Conservation (phyloP, 2,329 filamentous ascomycete species). For the Exophiala oligosperma region DNA sequence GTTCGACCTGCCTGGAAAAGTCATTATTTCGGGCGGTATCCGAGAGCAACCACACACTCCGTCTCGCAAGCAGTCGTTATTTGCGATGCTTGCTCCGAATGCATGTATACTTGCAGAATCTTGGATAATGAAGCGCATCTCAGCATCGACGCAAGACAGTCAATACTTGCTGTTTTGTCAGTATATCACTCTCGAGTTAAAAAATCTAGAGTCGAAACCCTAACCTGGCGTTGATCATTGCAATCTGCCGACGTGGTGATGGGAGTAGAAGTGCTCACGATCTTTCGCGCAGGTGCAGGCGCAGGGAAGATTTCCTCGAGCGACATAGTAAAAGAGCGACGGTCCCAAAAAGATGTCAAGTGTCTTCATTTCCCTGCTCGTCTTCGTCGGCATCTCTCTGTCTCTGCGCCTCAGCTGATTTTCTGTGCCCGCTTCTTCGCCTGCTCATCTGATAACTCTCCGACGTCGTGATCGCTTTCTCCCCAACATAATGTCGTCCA, state of each 20-base stretch:
- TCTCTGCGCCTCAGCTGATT: neutral
- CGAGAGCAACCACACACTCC: too few relatives aligned
- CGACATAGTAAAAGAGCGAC: neutral
- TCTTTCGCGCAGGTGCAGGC: neutral
- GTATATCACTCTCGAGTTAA: too few relatives aligned
- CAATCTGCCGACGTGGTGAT: too few relatives aligned
- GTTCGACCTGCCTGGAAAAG: neutral
- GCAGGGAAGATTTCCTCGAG: neutral
- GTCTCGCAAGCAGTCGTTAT: too few relatives aligned
- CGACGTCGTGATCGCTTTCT: slow-evolving; percentile 46
- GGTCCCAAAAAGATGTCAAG: too few relatives aligned
- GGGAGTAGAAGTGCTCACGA: neutral
- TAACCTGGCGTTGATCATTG: too few relatives aligned
- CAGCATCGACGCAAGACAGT: too few relatives aligned
- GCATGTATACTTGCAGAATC: too few relatives aligned
- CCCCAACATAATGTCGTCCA: slow-evolving; percentile 53
- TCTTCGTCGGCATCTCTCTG: slow-evolving; percentile 13
- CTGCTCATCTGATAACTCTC: slow-evolving; percentile 32
- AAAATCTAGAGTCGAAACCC: too few relatives aligned
- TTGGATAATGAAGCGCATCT: too few relatives aligned
- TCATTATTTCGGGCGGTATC: neutral
- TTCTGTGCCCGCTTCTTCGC: slow-evolving; percentile 29
- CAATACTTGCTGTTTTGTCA: too few relatives aligned
- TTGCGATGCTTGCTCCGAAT: too few relatives aligned
- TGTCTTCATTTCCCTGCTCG: neutral